Evolutionary conservation across 257 asterid species (phyloP).

Genomic region (Cruciata laevipes): DNA sequence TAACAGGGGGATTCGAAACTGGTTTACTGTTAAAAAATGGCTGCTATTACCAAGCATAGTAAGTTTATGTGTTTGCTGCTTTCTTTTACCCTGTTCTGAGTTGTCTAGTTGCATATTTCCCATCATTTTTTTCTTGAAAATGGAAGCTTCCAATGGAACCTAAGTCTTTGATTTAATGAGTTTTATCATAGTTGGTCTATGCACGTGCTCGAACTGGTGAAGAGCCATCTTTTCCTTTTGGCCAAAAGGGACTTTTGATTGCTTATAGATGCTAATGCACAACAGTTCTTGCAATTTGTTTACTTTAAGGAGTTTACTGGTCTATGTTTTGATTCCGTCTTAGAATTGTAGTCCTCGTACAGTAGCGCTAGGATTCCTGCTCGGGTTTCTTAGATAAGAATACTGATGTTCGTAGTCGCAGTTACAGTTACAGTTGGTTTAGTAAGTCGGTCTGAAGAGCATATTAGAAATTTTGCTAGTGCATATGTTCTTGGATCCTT

Average conservation of each 20-base stretch:
- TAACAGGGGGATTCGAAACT: background rate
- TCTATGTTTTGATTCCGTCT: background rate
- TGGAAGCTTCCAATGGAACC: background rate
- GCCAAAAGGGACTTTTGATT: background rate
- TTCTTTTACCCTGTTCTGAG: background rate
- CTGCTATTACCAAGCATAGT: no score
- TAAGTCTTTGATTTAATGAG: background rate
- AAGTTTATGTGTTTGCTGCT: background rate
- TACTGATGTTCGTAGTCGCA: background rate
- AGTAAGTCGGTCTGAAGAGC: background rate
- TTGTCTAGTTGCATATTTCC: background rate
- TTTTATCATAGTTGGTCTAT: background rate
- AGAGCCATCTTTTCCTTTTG: background rate
- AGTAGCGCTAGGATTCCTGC: background rate
- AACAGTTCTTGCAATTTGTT: background rate
- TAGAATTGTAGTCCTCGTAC: background rate
- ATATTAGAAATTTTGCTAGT: background rate
- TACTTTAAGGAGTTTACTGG: background rate
- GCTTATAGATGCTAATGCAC: background rate
- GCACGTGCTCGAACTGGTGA: background rate
- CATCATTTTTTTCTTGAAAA: background rate
- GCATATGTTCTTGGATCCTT: background rate
- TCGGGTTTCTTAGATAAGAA: background rate
- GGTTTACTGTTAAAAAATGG: background rate
- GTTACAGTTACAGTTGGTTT: background rate